Evolutionary conservation across 139 green algal genomes (phyloP), one percentile per base, ranked within the genome.

Genomic region (Asterochloris erici): DNA sequence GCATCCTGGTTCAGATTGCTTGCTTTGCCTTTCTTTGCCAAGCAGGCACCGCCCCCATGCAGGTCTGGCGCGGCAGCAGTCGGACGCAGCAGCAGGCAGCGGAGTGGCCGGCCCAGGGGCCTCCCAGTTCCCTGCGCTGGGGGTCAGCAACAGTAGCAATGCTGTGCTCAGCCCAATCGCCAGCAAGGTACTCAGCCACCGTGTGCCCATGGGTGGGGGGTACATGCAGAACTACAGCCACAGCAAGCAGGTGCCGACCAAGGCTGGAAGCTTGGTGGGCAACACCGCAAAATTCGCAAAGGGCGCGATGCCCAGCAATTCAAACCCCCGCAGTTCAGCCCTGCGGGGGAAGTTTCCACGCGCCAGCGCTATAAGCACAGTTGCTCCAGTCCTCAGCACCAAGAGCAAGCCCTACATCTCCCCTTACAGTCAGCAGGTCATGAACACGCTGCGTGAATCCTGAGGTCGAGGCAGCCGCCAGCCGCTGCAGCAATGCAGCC

Each of bases 181-280:
- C 61, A 74, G 78, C 78, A 82, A 82, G 78, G 17, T 74, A 2
- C 16, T 82, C 29, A 82, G 73, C 26, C 78, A 73, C 11, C 68
- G 78, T 15, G 78, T 74, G 29, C 78, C 78, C 12, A 63, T 82
- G 28, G 78, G 78, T 73, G 78, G 63, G 9, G 78, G 78, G 38
- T 74, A 74, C 27, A 74, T 82, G 63, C 78, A 82, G 28, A 16
- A 61, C n/a, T 29, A 74, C 63, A 28, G 23, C 1, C 73, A 82
- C 47, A 74, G 63, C 23, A 80, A 82, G 16, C 26, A 61, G 54
- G 63, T 63, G 69, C 61, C 63, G 27, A 28, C 28, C 63, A 82
- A 82, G 27, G 15, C 63, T 26, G 68, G 61, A 61, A 62, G 66
- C 66, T 47, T 54, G 16, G 78, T 73, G 13, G 68, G 54, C 54